phyloP scores from a whole-genome alignment of 208 protist genomes.

The Trypanosoma cruzi region DNA sequence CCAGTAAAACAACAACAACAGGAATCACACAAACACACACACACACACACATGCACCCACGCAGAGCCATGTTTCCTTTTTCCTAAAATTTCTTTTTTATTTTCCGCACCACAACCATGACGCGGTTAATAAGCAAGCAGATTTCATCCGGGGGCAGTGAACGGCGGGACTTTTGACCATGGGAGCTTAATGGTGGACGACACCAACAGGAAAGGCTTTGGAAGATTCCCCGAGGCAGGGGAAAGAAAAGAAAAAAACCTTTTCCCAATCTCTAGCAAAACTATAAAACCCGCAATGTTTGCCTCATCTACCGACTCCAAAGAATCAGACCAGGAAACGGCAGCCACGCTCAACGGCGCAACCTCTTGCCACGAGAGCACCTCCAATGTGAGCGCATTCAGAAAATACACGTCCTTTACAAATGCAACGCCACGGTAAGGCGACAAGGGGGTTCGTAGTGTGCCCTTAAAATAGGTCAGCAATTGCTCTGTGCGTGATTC shows the following conservation, averaged over 20 bases:
- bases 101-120: background rate
- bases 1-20: background rate
- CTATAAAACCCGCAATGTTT: conserved; percentile 79
- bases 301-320: conserved; percentile 52
- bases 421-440: conserved; percentile 56
- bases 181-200: conserved; percentile 63
- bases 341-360: conserved; percentile 48
- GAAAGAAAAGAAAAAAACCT: conserved; percentile 79
- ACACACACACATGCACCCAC: conserved; percentile 21
- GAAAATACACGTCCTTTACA: conserved; percentile 62
- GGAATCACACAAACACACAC: too few species aligned
- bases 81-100: background rate
- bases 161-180: conserved; percentile 44
- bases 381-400: conserved; percentile 66
- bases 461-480: conserved; percentile 72
- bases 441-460: conserved; percentile 48
- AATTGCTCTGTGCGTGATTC: conserved; percentile 46
- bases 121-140: background rate
- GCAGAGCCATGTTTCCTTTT: background rate
- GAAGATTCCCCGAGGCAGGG: conserved; percentile 60
- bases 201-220: conserved; percentile 81
- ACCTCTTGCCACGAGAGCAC: conserved; percentile 55
- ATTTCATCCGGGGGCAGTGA: conserved; percentile 29
- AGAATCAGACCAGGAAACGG: conserved; percentile 73
- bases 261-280: conserved; percentile 77